Evolutionary conservation across 805 yeast genomes (phyloP).

Genomic region (Hermanozyma aechmeae): DNA sequence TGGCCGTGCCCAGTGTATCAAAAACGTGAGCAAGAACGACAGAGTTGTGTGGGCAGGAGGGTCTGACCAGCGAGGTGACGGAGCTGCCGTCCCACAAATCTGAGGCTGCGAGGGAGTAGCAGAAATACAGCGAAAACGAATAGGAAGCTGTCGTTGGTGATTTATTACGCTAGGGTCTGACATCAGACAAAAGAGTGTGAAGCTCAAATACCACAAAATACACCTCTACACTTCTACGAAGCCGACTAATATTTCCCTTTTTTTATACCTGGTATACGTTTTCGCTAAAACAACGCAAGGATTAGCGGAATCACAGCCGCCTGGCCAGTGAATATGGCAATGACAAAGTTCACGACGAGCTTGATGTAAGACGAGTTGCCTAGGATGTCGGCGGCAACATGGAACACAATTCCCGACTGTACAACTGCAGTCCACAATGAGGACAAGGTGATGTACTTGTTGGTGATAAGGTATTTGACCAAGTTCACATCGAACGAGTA

Average conservation of each 20-base stretch:
- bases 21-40: constrained; percentile 33
- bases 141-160: too few relatives aligned
- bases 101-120: too few relatives aligned
- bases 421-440: constrained; percentile 5
- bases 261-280: too few relatives aligned
- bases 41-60: constrained; percentile 55
- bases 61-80: constrained; percentile 79
- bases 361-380: constrained; percentile 6
- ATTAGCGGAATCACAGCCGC: constrained; percentile 6
- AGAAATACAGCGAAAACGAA: too few relatives aligned
- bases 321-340: constrained; percentile 6
- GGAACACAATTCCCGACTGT: constrained; percentile 7
- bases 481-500: constrained; percentile 11
- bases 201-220: too few relatives aligned
- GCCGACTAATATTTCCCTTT: too few relatives aligned
- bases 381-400: constrained; percentile 5
- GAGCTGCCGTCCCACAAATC: constrained; percentile 54
- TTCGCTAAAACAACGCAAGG: too few relatives aligned
- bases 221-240: too few relatives aligned
- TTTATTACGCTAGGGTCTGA: too few relatives aligned
- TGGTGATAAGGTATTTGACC: constrained; percentile 7
- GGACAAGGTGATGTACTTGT: constrained; percentile 7
- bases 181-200: too few relatives aligned
- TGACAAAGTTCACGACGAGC: constrained; percentile 6
- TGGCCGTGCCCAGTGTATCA: constrained; percentile 72